Evolutionary conservation across 1,284 basidiomycete species (phyloP), one percentile per base, ranked within the genome.

Genomic region (Cutaneotrichosporon arboriforme): DNA sequence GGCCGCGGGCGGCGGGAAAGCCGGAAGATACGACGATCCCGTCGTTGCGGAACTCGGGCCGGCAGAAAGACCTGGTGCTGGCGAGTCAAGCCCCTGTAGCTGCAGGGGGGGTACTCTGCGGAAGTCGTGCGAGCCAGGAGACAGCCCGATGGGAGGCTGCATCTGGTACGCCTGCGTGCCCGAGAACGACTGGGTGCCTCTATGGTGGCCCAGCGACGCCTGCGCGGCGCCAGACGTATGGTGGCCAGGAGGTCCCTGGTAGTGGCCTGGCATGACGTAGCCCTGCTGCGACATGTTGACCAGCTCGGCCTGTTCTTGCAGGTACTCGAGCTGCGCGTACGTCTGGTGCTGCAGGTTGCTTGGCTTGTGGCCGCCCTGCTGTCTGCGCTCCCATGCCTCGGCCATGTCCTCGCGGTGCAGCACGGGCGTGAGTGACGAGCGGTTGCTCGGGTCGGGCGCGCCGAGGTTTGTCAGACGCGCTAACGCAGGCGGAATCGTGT

Each of bases 291-390:
- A 55, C 61, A 71, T 68, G 15, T 83, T 82, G 4, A 84, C 87
- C 57, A 90, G 78, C 73, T 93, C 90, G 1, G 89, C 91, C 69
- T 94, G 91, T 70, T 94, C 90, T 65, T 93, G 89, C 53, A 96
- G 73, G 70, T 82, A 88, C 70, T 93, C 90, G 47, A 94, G 79
- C 69, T 91, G 89, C 8, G 88, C 88, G 65, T 92, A 90, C 21
- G 85, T 83, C 64, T 85, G 82, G 40, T 67, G 62, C 39, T 65
- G 69, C 54, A 71, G 48, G 8, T 59, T 64, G 8, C 60, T 58
- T 35, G 64, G 62, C 51, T 70, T 73, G 55, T 73, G 70, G 36
- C 58, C 60, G 13, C 61, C 59, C 59, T 88, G 84, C 41, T 72
- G 66, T 60, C 90, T 76, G 63, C 87, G 76, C 76, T 92, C 87